phyloP scores from a whole-genome alignment of 2,329 filamentous ascomycete species.

The Alternaria novae-zelandiae region DNA sequence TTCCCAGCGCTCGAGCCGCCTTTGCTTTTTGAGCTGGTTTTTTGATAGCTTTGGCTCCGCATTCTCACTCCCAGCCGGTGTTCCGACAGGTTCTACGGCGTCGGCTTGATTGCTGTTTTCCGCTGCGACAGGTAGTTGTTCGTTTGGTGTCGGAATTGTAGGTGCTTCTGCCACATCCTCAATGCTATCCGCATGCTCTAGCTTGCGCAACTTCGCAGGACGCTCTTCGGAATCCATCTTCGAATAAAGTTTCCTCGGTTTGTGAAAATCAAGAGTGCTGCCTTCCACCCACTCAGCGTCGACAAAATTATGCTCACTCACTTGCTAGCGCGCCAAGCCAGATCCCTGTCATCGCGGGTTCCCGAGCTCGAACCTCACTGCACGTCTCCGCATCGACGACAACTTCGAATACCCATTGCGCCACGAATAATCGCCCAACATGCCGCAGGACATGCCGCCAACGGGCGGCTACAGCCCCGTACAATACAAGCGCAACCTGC shows the following conservation, averaged over 20 bases:
- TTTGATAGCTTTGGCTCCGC: constrained; percentile 69
- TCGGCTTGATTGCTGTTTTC: constrained; percentile 17
- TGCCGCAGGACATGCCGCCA: constrained; percentile 99
- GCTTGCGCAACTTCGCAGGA: constrained; percentile 62
- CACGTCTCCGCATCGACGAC: constrained; percentile 35
- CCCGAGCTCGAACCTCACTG: constrained; percentile 32
- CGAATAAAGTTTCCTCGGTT: background rate
- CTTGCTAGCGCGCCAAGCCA: constrained; percentile 34
- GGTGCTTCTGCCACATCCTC: constrained; percentile 14
- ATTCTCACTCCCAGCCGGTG: constrained; percentile 6
- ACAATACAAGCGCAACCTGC: constrained; percentile 98
- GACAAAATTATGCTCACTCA: constrained; percentile 37
- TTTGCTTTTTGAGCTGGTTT: constrained; percentile 81
- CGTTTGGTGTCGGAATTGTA: constrained; percentile 16
- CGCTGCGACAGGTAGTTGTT: constrained; percentile 13
- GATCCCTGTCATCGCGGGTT: constrained; percentile 28
- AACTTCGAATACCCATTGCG: constrained; percentile 37
- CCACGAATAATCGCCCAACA: constrained; percentile 56
- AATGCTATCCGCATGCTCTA: constrained; percentile 45
- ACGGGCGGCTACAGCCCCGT: constrained; percentile 92
- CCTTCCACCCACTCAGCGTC: constrained; percentile 26
- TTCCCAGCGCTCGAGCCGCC: constrained; percentile 76
- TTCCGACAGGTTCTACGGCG: constrained; percentile 1
- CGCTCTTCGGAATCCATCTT: constrained; percentile 64
- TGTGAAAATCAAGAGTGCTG: constrained; percentile 5